Conservation (phyloP, 1,284 basidiomycete genomes). For the Boletus sp. region DNA sequence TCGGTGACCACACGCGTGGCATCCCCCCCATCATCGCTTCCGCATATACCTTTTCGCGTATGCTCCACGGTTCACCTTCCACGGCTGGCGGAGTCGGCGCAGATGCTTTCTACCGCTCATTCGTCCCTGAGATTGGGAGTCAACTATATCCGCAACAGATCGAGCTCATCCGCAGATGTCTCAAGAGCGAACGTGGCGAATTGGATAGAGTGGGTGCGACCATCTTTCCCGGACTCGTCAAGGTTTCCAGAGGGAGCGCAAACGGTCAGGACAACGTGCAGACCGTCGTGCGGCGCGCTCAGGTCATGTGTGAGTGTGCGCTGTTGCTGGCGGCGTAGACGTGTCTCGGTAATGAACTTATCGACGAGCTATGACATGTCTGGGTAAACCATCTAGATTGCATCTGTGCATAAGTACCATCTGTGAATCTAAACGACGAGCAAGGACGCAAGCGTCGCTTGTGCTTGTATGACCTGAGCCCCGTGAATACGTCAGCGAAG, state of each 20-base stretch:
- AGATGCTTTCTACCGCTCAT: constrained; percentile 74
- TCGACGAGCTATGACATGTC: not conserved
- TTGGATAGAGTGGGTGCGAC: constrained; percentile 67
- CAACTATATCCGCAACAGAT: constrained; percentile 63
- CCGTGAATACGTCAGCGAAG: not conserved
- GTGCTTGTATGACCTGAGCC: constrained; percentile 72
- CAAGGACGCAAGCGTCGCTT: constrained; percentile 70
- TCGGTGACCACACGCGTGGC: constrained; percentile 42
- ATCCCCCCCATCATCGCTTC: constrained; percentile 57
- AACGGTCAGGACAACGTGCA: constrained; percentile 48
- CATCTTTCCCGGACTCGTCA: constrained; percentile 78
- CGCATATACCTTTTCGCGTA: constrained; percentile 72
- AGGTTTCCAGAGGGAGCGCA: constrained; percentile 52
- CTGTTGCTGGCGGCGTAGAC: constrained; percentile 33
- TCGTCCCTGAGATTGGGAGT: constrained; percentile 73
- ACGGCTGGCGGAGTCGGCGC: constrained; percentile 41
- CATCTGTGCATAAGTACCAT: constrained; percentile 18
- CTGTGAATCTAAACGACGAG: constrained; percentile 49
- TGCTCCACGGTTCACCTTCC: constrained; percentile 68
- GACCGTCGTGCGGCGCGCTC: constrained; percentile 73
- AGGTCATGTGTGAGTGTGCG: constrained; percentile 80
- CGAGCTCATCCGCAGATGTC: constrained; percentile 74
- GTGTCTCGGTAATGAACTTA: not conserved
- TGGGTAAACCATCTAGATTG: constrained; percentile 19
- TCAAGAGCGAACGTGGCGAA: constrained; percentile 67